Evolutionary conservation across 2,329 filamentous ascomycete species (phyloP).

Genomic region (Amauroascus niger): DNA sequence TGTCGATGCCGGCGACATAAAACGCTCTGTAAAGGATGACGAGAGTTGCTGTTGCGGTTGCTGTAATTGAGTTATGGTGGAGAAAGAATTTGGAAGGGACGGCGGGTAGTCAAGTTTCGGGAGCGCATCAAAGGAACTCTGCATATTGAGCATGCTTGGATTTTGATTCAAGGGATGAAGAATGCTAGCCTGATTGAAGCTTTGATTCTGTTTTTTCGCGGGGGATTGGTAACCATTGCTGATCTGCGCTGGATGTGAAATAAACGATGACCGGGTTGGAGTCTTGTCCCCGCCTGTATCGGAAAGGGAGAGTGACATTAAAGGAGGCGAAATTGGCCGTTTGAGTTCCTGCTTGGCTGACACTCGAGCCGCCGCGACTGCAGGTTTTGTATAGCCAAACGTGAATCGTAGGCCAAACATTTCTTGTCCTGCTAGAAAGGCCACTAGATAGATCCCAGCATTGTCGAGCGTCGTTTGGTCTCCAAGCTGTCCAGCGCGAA

Average conservation of each 20-base stretch:
- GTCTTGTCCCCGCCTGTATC: constrained; percentile 3
- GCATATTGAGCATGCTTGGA: background rate
- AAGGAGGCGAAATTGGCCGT: constrained; percentile 4
- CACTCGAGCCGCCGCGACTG: background rate
- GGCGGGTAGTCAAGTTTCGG: constrained; percentile 12
- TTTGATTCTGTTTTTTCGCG: background rate
- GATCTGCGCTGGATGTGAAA: background rate
- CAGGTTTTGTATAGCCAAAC: background rate
- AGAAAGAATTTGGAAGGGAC: constrained; percentile 7
- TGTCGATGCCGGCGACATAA: constrained; percentile 13
- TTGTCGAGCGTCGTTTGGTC: constrained; percentile 31
- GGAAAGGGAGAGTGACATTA: background rate
- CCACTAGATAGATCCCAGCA: constrained; percentile 31
- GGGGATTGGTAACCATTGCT: background rate
- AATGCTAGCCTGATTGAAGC: background rate
- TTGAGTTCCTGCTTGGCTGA: background rate
- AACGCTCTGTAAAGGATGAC: constrained; percentile 17
- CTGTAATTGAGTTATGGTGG: constrained; percentile 2
- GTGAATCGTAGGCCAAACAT: constrained; percentile 25
- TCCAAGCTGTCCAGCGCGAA: constrained; percentile 25
- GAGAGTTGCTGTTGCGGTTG: constrained; percentile 9
- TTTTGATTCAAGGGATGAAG: background rate
- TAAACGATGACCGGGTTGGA: constrained; percentile 5
- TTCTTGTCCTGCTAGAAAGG: constrained; percentile 35
- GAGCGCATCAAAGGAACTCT: constrained; percentile 1